Percentiles rank a stretch among this genome's conserved stretches.
phyloP scores from a whole-genome alignment of 2,329 filamentous ascomycete species.

The Aureobasidium uvarum region DNA sequence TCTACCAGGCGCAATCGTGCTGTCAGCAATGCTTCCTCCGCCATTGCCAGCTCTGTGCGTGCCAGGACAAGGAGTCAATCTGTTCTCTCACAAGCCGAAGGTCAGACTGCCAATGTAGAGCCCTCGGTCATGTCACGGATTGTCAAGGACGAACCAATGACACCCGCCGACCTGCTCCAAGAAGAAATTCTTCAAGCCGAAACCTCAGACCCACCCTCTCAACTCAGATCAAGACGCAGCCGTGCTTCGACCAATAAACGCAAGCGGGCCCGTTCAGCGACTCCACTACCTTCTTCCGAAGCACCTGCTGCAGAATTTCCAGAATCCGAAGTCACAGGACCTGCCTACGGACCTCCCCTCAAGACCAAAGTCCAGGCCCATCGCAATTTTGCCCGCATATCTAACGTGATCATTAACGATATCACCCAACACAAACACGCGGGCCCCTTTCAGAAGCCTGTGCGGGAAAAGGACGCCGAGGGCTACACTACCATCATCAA shows the following conservation, averaged over 20 bases:
- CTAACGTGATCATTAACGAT: constrained; percentile 51
- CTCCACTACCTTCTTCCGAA: constrained; percentile 17
- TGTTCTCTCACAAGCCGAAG: constrained; percentile 48
- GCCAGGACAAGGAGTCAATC: constrained; percentile 51
- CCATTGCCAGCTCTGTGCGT: constrained; percentile 45
- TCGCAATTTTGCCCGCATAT: constrained; percentile 51
- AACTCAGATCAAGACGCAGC: constrained; percentile 31
- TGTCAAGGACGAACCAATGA: constrained; percentile 51
- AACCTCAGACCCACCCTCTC: constrained; percentile 30
- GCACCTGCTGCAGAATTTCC: background rate
- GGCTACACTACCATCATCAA: constrained; percentile 55
- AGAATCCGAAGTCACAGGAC: background rate
- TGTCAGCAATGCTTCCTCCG: constrained; percentile 49
- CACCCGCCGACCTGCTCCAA: constrained; percentile 41
- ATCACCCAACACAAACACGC: constrained; percentile 54
- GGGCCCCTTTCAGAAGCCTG: constrained; percentile 50
- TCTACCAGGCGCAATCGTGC: constrained; percentile 33
- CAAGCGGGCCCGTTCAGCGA: constrained; percentile 41
- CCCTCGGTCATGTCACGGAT: constrained; percentile 41
- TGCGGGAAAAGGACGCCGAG: constrained; percentile 51
- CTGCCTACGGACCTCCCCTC: constrained; percentile 27
- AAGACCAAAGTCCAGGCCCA: constrained; percentile 44
- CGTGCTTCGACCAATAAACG: constrained; percentile 40
- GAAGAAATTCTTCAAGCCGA: constrained; percentile 30
- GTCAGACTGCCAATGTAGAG: constrained; percentile 41